Conservation (phyloP, 768 basidiomycete species). For the Mycena crocata region DNA sequence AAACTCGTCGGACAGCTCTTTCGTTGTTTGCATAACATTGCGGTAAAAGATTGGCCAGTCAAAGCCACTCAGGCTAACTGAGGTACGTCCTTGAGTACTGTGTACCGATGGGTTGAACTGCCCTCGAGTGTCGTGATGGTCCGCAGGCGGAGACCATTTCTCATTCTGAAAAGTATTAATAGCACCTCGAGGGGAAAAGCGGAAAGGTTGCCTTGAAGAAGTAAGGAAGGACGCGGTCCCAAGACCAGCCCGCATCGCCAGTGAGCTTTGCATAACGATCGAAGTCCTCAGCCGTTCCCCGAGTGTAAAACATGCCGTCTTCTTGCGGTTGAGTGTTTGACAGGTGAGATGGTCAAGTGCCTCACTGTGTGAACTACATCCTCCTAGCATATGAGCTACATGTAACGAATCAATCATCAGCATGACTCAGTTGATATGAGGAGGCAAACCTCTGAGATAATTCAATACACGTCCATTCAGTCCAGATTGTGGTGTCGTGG, state of each 20-base stretch:
- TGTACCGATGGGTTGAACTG: constrained; percentile 53
- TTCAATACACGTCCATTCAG: constrained; percentile 29
- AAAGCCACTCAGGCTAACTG: constrained; percentile 47
- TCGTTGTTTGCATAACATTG: constrained; percentile 44
- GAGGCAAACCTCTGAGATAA: constrained; percentile 27
- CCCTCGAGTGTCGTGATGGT: constrained; percentile 50
- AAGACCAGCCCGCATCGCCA: constrained; percentile 50
- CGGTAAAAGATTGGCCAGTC: constrained; percentile 40
- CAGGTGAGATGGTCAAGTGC: neutral
- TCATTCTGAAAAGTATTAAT: constrained; percentile 45
- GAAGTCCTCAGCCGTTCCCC: constrained; percentile 46
- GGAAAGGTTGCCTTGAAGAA: constrained; percentile 39
- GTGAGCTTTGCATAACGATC: constrained; percentile 45
- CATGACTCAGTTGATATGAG: neutral
- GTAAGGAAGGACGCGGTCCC: constrained; percentile 45
- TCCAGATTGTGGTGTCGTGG: constrained; percentile 34
- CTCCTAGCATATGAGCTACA: constrained; percentile 40
- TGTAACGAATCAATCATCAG: neutral
- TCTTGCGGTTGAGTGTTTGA: neutral
- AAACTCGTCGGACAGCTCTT: constrained; percentile 41
- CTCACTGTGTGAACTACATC: constrained; percentile 45
- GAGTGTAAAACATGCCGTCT: constrained; percentile 48
- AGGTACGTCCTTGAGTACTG: constrained; percentile 44
- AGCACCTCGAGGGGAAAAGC: neutral
- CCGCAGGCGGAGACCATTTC: constrained; percentile 47